Base-by-base conservation (phyloP, 78 protist genomes). In the Dictyostelium firmibasis region DNA sequence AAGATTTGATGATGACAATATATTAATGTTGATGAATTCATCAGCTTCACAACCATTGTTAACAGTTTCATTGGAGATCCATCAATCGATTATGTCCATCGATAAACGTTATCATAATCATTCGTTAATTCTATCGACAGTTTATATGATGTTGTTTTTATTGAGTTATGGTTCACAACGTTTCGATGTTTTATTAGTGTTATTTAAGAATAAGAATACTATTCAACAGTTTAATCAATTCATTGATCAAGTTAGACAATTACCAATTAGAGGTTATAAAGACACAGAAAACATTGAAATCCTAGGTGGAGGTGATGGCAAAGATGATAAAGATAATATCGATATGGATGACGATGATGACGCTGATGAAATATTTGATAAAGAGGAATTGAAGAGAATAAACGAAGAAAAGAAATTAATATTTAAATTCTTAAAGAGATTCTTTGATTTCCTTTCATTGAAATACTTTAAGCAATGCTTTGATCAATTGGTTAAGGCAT, bases 141-240 rank as follows among this genome's bases (percentile, higher is more conserved):
- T 79, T 23, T 88, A 88, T 41, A 35, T 79, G 18, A 78, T 79
- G 81, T 18, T 86, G 18, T 88, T 88, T 23, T 44, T 88, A 20
- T 81, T 64, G 38, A 44, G 82, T 64, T 64, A 84, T 69, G 93
- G 93, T 31, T 18, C 70, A 8, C 41, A 64, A n/a, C 62, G 93
- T 77, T 88, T 41, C 50, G 93, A 88, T 88, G 47, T 88, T 6
- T 23, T 88, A 9, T 44, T 88, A 4, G n/a, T 27, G 2, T 23
- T 86, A 9, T 86, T 76, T 14, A 41, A 41, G 20, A 60, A 50
- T 29, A 33, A 33, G n/a, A 57, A 57, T 57, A 20, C 57, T 6
- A 20, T 23, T 14, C 29, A 35, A 23, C 82, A 75, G 35, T 25
- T 75, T 10, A 29, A 70, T 70, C n/a, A 29, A 70, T 29, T 70